Base-by-base conservation (phyloP, 345 rosid genomes). In the Eucalyptus guilfoylei region DNA sequence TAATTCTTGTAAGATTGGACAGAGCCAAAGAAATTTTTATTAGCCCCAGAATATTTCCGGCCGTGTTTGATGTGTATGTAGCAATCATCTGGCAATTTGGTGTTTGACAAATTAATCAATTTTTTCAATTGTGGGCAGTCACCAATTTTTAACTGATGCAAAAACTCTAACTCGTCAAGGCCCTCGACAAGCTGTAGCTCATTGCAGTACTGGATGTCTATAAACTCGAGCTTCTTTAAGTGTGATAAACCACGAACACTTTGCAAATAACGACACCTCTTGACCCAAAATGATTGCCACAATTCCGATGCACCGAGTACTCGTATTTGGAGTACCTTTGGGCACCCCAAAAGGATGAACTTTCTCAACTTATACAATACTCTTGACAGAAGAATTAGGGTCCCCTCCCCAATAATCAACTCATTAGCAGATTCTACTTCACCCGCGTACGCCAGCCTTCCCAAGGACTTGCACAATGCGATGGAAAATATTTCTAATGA, bases 101-200 rank as follows among this genome's bases (percentile, higher is more conserved):
- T 64, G 19, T 4, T 15, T n/a, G 76, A n/a, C 17, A 15, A 21
- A n/a, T 64, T 15, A 64, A 64, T 64, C 21, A 0, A 2, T 1
- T 40, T 0, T 64, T 64, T 5, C 21, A n/a, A 64, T 64, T 9
- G 34, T n/a, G 21, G 11, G 37, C 76, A 14, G 37, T 6, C 0
- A 0, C 0, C 0, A n/a, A 64, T n/a, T 26, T 0, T 0, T 58
- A 58, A 58, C n/a, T 0, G 0, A 1, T 0, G 12, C 64, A 58
- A 58, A 58, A 58, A 11, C 2, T 58, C n/a, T 5, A 26, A 26
- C 64, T 58, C 64, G 6, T 26, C n/a, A 26, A 58, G 14, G n/a
- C 64, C n/a, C 64, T 58, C 64, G 6, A 58, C 2, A 58, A 26
- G 14, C n/a, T 26, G 64, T 26, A 58, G 64, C 64, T 11, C n/a